These are phyloP conservation scores for Nitzschia palea DNA, from an alignment of 108 stramenopile species.

Conservation along the genomic window DNA sequence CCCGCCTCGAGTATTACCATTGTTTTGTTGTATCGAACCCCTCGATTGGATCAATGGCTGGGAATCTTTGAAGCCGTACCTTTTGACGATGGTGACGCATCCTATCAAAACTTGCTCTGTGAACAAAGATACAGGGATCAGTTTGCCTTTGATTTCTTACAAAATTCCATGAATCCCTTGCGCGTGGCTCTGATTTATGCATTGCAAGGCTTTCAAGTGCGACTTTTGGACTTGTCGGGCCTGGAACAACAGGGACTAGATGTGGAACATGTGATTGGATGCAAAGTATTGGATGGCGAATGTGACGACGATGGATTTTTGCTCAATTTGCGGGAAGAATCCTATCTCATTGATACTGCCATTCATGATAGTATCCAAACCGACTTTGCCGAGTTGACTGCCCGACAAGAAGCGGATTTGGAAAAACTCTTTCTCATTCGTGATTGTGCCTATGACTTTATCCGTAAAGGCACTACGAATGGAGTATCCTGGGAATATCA, in stretches of 20 bases:
- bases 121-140: background rate
- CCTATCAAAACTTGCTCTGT: slow-evolving; percentile 11
- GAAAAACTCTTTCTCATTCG: slow-evolving; percentile 12
- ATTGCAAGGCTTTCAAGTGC: slow-evolving; percentile 11
- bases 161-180: slow-evolving; percentile 15
- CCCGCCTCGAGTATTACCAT: slow-evolving; percentile 5
- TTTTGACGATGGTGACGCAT: background rate
- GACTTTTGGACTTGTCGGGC: slow-evolving; percentile 17
- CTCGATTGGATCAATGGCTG: slow-evolving; percentile 24
- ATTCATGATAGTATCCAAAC: background rate
- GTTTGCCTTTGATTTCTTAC: background rate
- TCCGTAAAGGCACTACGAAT: too few species aligned
- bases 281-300: slow-evolving; percentile 6
- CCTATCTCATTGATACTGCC: too few species aligned
- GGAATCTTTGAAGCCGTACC: slow-evolving; percentile 3
- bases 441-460: slow-evolving; percentile 22
- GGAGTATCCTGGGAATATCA: slow-evolving; percentile 4
- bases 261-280: slow-evolving; percentile 19
- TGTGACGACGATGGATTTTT: slow-evolving; percentile 11
- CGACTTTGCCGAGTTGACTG: slow-evolving; percentile 5
- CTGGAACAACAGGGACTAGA: slow-evolving; percentile 4
- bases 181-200: slow-evolving; percentile 1
- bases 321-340: background rate
- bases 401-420: background rate
- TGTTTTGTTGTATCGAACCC: slow-evolving; percentile 13